Conservation (phyloP, 2,329 filamentous ascomycete species). For the Neophaeococcomyces aloes region DNA sequence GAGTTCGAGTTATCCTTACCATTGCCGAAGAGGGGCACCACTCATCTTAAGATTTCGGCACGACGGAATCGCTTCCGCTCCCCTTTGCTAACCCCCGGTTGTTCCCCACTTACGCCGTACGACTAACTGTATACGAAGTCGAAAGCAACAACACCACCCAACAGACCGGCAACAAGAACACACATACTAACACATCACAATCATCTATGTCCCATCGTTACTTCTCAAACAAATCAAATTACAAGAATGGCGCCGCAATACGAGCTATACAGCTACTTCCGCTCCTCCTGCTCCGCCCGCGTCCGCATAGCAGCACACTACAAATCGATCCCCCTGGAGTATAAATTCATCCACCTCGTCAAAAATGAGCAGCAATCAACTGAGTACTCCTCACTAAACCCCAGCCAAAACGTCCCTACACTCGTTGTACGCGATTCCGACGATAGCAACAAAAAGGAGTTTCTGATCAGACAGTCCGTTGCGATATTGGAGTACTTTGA, state of each 20-base stretch:
- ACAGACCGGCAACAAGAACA: no score
- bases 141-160: no score
- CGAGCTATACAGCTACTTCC: constrained; percentile 49
- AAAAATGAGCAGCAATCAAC: constrained; percentile 41
- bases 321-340: constrained; percentile 42
- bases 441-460: constrained; percentile 15
- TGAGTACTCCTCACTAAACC: constrained; percentile 41
- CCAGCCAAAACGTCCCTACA: constrained; percentile 46
- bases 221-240: no score
- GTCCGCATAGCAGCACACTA: constrained; percentile 50
- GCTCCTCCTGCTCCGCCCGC: constrained; percentile 53
- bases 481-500: constrained; percentile 55
- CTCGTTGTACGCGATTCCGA: constrained; percentile 35
- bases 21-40: no score
- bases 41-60: no score
- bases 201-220: no score
- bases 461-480: constrained; percentile 45
- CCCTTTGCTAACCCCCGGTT: no score
- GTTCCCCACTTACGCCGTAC: no score
- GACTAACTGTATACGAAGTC: no score
- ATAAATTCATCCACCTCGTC: constrained; percentile 44
- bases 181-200: no score
- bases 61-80: no score
- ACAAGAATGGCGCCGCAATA: constrained; percentile 13
- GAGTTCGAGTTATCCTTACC: no score